These are phyloP conservation scores for Sophora flavescens DNA, from an alignment of 306 rosid species.

Conservation along the genomic window DNA sequence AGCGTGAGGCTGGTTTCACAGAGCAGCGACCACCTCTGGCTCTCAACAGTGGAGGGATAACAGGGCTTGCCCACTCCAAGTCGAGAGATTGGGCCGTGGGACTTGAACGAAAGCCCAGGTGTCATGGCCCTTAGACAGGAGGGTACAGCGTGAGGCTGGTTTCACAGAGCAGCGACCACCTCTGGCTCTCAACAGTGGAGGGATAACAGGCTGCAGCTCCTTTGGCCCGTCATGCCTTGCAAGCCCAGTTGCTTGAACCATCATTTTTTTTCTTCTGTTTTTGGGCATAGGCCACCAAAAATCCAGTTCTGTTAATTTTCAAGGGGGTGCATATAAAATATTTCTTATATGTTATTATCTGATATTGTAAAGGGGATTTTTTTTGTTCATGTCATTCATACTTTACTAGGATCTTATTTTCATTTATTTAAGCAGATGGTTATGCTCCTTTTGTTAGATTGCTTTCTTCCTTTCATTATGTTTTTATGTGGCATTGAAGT, in stretches of 20 bases:
- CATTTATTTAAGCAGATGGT: slow-evolving; percentile 21
- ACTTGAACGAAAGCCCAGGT: too few relatives aligned
- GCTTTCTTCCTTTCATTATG: slow-evolving; percentile 18
- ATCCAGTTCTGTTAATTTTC: slow-evolving; percentile 17
- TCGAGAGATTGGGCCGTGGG: too few relatives aligned
- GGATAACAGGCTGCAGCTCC: too few relatives aligned
- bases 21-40: too few relatives aligned
- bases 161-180: too few relatives aligned
- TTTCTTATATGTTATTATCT: background rate
- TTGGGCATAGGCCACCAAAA: background rate
- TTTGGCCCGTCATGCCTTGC: background rate
- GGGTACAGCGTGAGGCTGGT: too few relatives aligned
- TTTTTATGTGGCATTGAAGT: slow-evolving; percentile 1
- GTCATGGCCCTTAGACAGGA: too few relatives aligned
- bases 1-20: too few relatives aligned
- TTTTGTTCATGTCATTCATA: background rate
- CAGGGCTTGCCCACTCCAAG: too few relatives aligned
- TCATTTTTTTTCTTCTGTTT: too few relatives aligned
- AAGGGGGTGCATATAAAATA: slow-evolving; percentile 1
- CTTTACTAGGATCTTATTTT: slow-evolving; percentile 20
- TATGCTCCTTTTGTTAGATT: slow-evolving; percentile 33
- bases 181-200: too few relatives aligned
- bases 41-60: too few relatives aligned
- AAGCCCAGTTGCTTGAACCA: background rate
- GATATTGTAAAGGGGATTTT: background rate